Percentiles rank a stretch among this genome's conserved stretches.
phyloP scores from a whole-genome alignment of 768 basidiomycete species.

The Pulveroboletus ravenelii region DNA sequence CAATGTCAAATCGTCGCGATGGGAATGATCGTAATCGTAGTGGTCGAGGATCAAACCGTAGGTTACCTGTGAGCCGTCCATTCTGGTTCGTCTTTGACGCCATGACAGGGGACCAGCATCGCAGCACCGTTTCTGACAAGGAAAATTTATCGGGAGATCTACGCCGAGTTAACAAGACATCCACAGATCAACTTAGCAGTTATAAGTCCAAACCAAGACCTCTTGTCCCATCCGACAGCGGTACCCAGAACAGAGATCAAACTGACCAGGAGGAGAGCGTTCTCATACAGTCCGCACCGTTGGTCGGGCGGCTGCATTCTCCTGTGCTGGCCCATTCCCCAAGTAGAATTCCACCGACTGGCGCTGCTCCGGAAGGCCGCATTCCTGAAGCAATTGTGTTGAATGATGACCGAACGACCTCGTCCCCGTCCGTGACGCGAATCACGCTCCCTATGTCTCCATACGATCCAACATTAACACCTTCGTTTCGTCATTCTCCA shows the following conservation, averaged over 20 bases:
- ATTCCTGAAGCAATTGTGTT: constrained; percentile 1
- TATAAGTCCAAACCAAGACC: constrained; percentile 20
- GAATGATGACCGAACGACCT: constrained; percentile 6
- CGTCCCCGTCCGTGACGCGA: constrained; percentile 26
- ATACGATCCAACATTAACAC: constrained; percentile 70
- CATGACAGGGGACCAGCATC: constrained; percentile 60
- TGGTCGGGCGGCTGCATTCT: constrained; percentile 26
- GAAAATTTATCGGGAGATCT: constrained; percentile 31
- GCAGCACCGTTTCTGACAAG: constrained; percentile 32
- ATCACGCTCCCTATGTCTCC: constrained; percentile 57
- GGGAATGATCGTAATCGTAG: constrained; percentile 55
- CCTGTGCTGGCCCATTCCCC: constrained; percentile 17
- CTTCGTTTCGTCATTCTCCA: constrained; percentile 74
- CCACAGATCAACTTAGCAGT: constrained; percentile 13
- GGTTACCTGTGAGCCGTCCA: constrained; percentile 24
- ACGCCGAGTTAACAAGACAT: constrained; percentile 25
- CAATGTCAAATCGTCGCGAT: constrained; percentile 83
- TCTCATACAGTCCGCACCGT: constrained; percentile 18
- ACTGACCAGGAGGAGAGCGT: constrained; percentile 12
- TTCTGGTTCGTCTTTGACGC: constrained; percentile 17
- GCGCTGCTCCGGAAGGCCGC: neutral
- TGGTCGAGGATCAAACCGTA: constrained; percentile 62
- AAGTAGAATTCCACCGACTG: neutral
- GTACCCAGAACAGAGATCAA: constrained; percentile 9
- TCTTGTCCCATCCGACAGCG: constrained; percentile 17